Evolutionary conservation across 805 yeast genomes (phyloP).

Genomic region (Wickerhamia fluorescens): DNA sequence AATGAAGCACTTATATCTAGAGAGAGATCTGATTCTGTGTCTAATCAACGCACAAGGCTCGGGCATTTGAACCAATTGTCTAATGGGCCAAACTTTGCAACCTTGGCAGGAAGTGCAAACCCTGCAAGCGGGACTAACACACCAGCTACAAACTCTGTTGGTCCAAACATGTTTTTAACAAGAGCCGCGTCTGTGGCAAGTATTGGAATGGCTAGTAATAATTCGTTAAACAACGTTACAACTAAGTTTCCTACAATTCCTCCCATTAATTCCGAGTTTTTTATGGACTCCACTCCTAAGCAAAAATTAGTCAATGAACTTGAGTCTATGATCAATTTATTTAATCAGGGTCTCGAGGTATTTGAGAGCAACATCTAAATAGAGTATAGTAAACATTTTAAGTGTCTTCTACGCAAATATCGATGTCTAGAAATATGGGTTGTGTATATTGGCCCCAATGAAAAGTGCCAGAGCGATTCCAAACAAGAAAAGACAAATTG

Average conservation of each 20-base stretch:
- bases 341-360: constrained; percentile 35
- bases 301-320: constrained; percentile 28
- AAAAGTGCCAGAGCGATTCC: not conserved
- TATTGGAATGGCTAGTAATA: not conserved
- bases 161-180: constrained; percentile 6
- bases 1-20: not conserved
- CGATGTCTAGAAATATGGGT: too few species aligned
- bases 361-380: constrained; percentile 20
- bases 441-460: too few species aligned
- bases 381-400: constrained; percentile 7
- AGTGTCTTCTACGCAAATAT: too few species aligned
- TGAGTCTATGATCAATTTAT: constrained; percentile 30
- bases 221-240: not conserved
- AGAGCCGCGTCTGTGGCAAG: constrained; percentile 7
- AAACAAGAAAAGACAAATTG: not conserved
- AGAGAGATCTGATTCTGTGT: constrained; percentile 2
- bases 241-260: constrained; percentile 32
- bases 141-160: constrained; percentile 1
- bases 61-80: not conserved
- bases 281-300: constrained; percentile 30
- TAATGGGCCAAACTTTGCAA: constrained; percentile 1
- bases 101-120: constrained; percentile 2
- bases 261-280: constrained; percentile 27
- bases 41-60: not conserved
- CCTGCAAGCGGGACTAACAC: not conserved